These are phyloP conservation scores for Piper longum DNA, from an alignment of 164 flowering plant genomes.

Conservation along the genomic window DNA sequence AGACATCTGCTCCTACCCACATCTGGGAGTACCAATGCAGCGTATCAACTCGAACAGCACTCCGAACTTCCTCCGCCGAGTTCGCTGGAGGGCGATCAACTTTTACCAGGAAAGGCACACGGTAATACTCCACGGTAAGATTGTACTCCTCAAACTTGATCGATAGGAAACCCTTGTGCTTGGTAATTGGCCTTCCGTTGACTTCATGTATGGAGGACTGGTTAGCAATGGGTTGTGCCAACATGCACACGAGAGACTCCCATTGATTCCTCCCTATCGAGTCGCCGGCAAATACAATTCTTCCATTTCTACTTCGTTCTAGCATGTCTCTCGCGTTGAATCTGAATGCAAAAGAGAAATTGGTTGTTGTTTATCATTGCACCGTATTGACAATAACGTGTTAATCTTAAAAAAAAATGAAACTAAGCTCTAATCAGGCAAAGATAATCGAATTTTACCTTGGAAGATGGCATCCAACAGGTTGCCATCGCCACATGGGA, in stretches of 20 bases:
- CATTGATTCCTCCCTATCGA: constrained; percentile 90
- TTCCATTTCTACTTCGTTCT: constrained; percentile 42
- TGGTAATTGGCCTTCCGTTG: constrained; percentile 59
- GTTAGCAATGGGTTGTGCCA: constrained; percentile 51
- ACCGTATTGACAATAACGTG: background rate
- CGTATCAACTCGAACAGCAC: constrained; percentile 37
- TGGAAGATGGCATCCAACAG: constrained; percentile 46
- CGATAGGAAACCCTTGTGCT: constrained; percentile 71
- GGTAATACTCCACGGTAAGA: constrained; percentile 64
- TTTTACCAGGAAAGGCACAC: constrained; percentile 56
- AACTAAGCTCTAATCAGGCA: background rate
- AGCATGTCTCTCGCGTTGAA: constrained; percentile 59
- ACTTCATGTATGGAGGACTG: constrained; percentile 47
- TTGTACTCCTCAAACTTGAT: constrained; percentile 55
- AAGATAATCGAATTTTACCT: constrained; percentile 23
- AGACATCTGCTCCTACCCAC: constrained; percentile 67
- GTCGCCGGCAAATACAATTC: constrained; percentile 77
- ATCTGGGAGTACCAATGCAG: constrained; percentile 40
- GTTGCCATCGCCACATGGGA: constrained; percentile 66
- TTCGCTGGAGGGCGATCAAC: constrained; percentile 34
- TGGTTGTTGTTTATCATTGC: background rate
- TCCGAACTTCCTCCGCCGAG: constrained; percentile 18
- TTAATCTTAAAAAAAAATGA: too few relatives aligned
- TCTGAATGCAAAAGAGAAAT: constrained; percentile 17
- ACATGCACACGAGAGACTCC: constrained; percentile 92